Evolutionary conservation across 2,329 filamentous ascomycete species (phyloP).

Genomic region (Aureobasidium subglaciale): DNA sequence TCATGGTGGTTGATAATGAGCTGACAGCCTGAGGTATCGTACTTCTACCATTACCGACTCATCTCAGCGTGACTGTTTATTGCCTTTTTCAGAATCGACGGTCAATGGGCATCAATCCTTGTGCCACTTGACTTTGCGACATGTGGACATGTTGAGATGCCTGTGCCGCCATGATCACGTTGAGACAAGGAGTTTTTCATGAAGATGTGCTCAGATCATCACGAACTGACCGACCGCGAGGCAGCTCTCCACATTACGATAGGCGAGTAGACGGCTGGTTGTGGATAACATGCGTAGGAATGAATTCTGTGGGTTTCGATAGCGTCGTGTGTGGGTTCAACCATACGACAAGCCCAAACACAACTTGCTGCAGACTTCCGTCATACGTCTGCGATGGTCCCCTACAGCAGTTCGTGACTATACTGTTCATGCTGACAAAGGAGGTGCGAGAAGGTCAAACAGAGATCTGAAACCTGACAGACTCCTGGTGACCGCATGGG

Average conservation of each 20-base stretch:
- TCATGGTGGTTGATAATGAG: not conserved
- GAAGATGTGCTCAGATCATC: not conserved
- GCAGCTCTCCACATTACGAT: not conserved
- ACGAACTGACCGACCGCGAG: not conserved
- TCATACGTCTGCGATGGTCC: not conserved
- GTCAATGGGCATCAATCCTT: no score
- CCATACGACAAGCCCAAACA: not conserved
- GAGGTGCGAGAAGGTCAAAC: not conserved
- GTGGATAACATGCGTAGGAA: not conserved
- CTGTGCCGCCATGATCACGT: not conserved
- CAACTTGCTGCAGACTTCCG: not conserved
- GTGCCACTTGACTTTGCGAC: no score
- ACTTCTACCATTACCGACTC: no score
- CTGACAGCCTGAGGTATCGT: no score
- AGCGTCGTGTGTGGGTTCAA: not conserved
- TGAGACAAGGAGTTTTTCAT: not conserved
- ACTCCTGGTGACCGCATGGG: not conserved
- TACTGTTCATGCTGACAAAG: not conserved
- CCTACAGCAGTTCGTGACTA: not conserved
- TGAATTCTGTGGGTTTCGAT: not conserved
- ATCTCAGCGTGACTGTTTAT: no score
- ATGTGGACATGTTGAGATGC: not conserved
- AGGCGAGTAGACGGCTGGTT: not conserved
- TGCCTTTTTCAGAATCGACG: no score
- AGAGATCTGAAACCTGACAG: not conserved